phyloP scores from a whole-genome alignment of 2,329 filamentous ascomycete genomes.

The Leptographium galeiforme region DNA sequence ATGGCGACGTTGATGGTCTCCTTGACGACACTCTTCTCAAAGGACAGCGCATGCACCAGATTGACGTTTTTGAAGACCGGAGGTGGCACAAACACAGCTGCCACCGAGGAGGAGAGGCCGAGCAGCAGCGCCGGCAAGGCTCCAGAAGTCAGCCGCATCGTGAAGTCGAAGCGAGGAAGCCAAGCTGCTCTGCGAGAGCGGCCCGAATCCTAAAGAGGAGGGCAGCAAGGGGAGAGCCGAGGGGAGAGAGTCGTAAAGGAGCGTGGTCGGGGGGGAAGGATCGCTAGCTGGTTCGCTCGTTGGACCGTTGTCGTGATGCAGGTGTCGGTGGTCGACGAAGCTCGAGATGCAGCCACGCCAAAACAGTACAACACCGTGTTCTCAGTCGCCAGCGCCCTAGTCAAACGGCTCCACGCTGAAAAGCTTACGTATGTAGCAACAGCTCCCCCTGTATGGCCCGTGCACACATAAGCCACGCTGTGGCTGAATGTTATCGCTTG shows the following conservation, averaged over 20 bases:
- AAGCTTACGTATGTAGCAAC: conserved; percentile 25
- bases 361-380: conserved; percentile 19
- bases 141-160: conserved; percentile 31
- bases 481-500: neutral
- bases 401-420: conserved; percentile 8
- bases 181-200: conserved; percentile 9
- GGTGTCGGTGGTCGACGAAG: neutral
- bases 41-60: conserved; percentile 74
- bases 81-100: conserved; percentile 54
- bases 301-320: neutral
- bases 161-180: conserved; percentile 12
- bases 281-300: neutral
- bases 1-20: conserved; percentile 91
- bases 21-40: conserved; percentile 84
- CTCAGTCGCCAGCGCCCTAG: conserved; percentile 9
- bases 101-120: conserved; percentile 34
- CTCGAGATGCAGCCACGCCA: conserved; percentile 2
- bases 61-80: conserved; percentile 92
- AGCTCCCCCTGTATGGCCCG: conserved; percentile 12
- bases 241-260: neutral
- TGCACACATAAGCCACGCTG: neutral
- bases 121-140: conserved; percentile 46
- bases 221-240: neutral
- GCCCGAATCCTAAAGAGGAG: conserved; percentile 7
- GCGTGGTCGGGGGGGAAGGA: no score